Evolutionary conservation across 176 grass and related monocot species (phyloP).

Genomic region (Leersia perrieri): DNA sequence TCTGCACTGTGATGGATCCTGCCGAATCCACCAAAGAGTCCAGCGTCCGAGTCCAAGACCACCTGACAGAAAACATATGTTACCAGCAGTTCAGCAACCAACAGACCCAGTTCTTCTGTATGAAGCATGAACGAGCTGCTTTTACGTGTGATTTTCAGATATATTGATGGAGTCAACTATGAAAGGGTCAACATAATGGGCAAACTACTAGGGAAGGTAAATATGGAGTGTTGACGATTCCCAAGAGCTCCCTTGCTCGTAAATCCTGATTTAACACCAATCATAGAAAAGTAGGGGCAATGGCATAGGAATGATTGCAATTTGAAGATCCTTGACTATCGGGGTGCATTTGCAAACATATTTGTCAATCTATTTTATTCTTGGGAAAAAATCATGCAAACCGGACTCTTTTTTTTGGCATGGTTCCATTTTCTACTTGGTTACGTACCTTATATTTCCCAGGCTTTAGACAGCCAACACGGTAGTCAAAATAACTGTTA

Average conservation of each 20-base stretch:
- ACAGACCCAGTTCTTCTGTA: constrained; percentile 14
- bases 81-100: constrained; percentile 19
- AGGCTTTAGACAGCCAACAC: constrained; percentile 66
- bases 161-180: constrained; percentile 7
- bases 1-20: constrained; percentile 75
- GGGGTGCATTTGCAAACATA: not conserved
- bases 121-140: not conserved
- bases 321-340: not conserved
- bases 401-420: not conserved
- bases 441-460: constrained; percentile 78
- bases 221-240: not conserved
- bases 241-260: not conserved
- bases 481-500: constrained; percentile 84
- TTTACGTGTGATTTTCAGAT: not conserved
- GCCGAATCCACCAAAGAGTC: constrained; percentile 81
- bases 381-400: not conserved
- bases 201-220: not conserved
- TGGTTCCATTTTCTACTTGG: not conserved
- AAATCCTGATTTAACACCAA: not conserved
- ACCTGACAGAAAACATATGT: constrained; percentile 51
- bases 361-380: not conserved
- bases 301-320: not conserved
- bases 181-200: not conserved
- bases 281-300: too few species aligned
- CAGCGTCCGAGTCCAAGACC: constrained; percentile 86